Evolutionary conservation across 768 basidiomycete species (phyloP).

Genomic region (Auriscalpium orientale): DNA sequence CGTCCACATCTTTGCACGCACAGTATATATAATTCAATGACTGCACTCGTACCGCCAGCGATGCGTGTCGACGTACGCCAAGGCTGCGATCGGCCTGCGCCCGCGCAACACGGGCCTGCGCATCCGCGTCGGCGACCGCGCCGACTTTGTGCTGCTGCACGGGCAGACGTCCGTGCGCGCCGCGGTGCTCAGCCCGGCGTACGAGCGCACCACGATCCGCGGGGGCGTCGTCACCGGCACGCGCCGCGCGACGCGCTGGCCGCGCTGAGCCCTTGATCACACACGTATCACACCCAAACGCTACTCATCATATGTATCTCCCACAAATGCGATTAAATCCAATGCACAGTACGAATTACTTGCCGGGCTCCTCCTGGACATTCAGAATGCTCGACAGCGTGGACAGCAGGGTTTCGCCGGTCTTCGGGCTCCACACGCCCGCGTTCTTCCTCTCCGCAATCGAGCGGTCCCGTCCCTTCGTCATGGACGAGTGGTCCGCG

Average conservation of each 20-base stretch:
- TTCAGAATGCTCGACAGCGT: too few relatives aligned
- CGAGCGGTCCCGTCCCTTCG: too few relatives aligned
- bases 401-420: too few relatives aligned
- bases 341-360: too few relatives aligned
- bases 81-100: slow-evolving; percentile 36
- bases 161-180: slow-evolving; percentile 35
- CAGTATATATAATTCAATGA: background rate
- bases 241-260: slow-evolving; percentile 29
- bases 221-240: slow-evolving; percentile 36
- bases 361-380: too few relatives aligned
- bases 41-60: slow-evolving; percentile 32
- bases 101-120: slow-evolving; percentile 25
- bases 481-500: too few relatives aligned
- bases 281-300: too few relatives aligned
- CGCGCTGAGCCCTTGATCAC: too few relatives aligned
- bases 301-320: too few relatives aligned
- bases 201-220: slow-evolving; percentile 45
- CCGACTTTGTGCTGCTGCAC: slow-evolving; percentile 56
- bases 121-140: slow-evolving; percentile 34
- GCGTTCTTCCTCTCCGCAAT: too few relatives aligned
- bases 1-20: background rate
- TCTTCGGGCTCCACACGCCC: too few relatives aligned
- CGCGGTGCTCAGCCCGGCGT: slow-evolving; percentile 42
- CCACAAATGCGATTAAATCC: too few relatives aligned
- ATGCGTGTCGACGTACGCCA: slow-evolving; percentile 45